Percentiles rank a stretch among this genome's conserved stretches.
Evolutionary conservation across 495 filamentous ascomycete species (phyloP).

Genomic region (Annulohypoxylon moriforme): DNA sequence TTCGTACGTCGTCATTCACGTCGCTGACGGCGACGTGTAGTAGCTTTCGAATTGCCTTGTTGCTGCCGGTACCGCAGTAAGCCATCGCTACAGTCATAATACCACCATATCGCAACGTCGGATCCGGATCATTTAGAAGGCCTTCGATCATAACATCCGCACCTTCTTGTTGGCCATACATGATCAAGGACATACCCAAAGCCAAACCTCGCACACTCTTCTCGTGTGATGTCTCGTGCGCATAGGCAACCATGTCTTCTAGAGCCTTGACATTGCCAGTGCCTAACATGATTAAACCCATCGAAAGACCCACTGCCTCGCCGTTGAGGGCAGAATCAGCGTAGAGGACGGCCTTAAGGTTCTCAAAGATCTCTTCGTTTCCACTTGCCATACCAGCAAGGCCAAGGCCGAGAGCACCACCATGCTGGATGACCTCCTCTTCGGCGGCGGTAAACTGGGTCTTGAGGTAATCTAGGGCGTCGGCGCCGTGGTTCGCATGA

Average conservation of each 20-base stretch:
- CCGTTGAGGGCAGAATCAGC: conserved; percentile 95
- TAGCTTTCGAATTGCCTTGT: conserved; percentile 98
- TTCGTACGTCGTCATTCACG: conserved; percentile 96
- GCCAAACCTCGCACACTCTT: conserved; percentile 97
- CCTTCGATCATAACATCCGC: conserved; percentile 95
- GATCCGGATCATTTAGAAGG: conserved; percentile 92
- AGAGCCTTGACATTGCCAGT: conserved; percentile 91
- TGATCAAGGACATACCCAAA: conserved; percentile 97
- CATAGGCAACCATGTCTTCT: conserved; percentile 96
- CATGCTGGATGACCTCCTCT: conserved; percentile 97
- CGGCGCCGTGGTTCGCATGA: conserved; percentile 95
- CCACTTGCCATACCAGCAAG: conserved; percentile 98
- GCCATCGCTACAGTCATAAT: conserved; percentile 99
- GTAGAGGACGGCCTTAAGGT: conserved; percentile 86
- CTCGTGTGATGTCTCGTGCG: conserved; percentile 97
- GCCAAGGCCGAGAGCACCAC: conserved; percentile 93
- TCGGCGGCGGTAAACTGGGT: conserved; percentile 85
- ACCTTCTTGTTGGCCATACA: conserved; percentile 94
- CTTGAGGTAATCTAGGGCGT: conserved; percentile 88
- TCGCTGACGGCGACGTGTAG: conserved; percentile 97
- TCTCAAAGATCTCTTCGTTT: conserved; percentile 88
- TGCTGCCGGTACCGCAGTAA: conserved; percentile 96
- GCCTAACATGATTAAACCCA: conserved; percentile 97
- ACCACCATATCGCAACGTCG: conserved; percentile 93
- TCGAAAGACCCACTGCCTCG: conserved; percentile 93